Conservation (phyloP, 495 filamentous ascomycete species). For the Pyrenula aspistea region DNA sequence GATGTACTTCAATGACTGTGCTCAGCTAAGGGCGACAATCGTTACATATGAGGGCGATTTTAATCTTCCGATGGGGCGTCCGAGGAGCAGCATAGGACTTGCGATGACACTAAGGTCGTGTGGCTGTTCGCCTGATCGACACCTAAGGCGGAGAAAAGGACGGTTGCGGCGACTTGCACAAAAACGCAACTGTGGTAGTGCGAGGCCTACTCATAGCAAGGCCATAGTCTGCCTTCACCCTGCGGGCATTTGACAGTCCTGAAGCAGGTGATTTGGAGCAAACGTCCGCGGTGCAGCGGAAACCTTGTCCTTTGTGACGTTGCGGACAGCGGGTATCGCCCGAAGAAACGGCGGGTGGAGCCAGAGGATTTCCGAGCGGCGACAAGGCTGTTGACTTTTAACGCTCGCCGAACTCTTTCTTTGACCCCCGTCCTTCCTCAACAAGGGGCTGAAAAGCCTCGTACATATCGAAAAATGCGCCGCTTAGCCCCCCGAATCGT, state of each 20-base stretch:
- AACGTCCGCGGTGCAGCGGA: background rate
- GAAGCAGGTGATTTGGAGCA: background rate
- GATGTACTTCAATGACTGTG: too few species aligned
- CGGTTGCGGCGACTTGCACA: background rate
- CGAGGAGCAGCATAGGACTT: background rate
- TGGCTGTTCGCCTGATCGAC: background rate
- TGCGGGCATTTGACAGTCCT: background rate
- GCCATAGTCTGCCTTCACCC: background rate
- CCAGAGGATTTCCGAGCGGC: background rate
- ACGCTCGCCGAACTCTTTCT: background rate
- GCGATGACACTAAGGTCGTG: background rate
- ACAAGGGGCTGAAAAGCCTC: background rate
- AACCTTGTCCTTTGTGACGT: background rate
- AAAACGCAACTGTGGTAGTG: too few species aligned
- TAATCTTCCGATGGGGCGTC: too few species aligned
- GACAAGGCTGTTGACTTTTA: background rate
- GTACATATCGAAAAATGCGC: background rate
- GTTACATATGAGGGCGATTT: too few species aligned
- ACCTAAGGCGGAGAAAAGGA: background rate
- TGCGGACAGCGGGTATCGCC: background rate
- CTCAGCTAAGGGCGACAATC: too few species aligned
- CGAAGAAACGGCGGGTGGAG: background rate
- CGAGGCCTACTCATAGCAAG: background rate
- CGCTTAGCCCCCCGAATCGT: background rate
- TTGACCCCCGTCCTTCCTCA: background rate